phyloP scores from a whole-genome alignment of 371 early-diverging fungal genomes.

The Haplosporangium sp. region DNA sequence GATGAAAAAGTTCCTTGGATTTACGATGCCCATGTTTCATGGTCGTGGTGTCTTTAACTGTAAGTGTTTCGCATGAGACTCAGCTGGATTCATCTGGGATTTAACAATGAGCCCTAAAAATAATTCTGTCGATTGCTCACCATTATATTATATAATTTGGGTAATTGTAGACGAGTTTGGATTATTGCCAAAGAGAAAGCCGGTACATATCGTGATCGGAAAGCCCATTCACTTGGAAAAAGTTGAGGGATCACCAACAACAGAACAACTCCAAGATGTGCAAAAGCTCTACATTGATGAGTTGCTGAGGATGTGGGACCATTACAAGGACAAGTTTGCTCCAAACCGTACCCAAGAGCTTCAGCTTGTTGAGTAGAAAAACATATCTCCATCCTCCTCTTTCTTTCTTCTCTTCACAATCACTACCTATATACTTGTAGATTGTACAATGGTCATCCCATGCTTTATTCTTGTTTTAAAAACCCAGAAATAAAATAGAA shows the following conservation, averaged over 20 bases:
- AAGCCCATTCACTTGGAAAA: conserved; percentile 71
- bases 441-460: neutral
- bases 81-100: neutral
- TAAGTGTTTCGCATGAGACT: conserved; percentile 28
- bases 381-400: neutral
- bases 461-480: too few species aligned
- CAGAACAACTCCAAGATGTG: conserved; percentile 70
- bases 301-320: conserved; percentile 70
- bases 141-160: conserved; percentile 19
- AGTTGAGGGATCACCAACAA: conserved; percentile 65
- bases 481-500: too few species aligned
- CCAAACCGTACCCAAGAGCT: conserved; percentile 66
- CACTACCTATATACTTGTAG: neutral
- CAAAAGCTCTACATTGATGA: conserved; percentile 76
- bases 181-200: conserved; percentile 50
- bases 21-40: conserved; percentile 79
- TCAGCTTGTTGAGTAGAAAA: conserved; percentile 62
- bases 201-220: conserved; percentile 63
- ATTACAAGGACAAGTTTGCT: conserved; percentile 79
- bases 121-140: conserved; percentile 59
- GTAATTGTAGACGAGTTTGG: conserved; percentile 49
- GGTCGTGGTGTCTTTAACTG: conserved; percentile 83
- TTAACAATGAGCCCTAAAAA: neutral
- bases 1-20: conserved; percentile 71
- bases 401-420: neutral